Evolutionary conservation across 139 green algal species (phyloP).

Genomic region (Volvox africanus): DNA sequence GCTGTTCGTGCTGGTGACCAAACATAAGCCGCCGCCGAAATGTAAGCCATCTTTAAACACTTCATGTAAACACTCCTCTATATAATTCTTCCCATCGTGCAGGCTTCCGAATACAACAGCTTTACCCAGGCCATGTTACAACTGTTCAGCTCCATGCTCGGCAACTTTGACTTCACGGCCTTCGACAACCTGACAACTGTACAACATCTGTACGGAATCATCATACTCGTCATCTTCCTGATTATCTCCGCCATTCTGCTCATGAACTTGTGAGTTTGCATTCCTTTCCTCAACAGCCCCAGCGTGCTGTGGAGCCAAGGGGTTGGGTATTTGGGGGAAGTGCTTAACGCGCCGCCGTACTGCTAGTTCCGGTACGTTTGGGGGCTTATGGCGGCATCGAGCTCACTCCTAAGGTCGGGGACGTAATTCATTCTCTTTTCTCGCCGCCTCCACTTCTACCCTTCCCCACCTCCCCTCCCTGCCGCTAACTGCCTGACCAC

Average conservation of each 20-base stretch:
- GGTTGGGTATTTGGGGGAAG: too few species aligned
- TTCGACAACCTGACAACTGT: not conserved
- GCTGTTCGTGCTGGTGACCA: too few species aligned
- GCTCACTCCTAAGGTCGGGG: too few species aligned
- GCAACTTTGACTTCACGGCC: constrained; percentile 40
- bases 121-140: not conserved
- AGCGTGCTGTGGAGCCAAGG: too few species aligned
- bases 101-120: not conserved
- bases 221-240: constrained; percentile 45
- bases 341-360: too few species aligned
- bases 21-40: too few species aligned
- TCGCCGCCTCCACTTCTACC: not conserved
- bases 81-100: not conserved
- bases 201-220: constrained; percentile 16
- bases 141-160: constrained; percentile 49
- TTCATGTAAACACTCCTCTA: too few species aligned
- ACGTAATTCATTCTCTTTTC: not conserved
- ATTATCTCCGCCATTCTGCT: constrained; percentile 55
- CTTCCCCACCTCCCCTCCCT: not conserved
- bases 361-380: too few species aligned
- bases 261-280: constrained; percentile 49
- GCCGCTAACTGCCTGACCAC: not conserved
- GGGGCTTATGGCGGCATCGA: too few species aligned
- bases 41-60: too few species aligned
- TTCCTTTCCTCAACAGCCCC: not conserved